Evolutionary conservation across 2,329 filamentous ascomycete species (phyloP).

Genomic region (Aureobasidium uvarum): DNA sequence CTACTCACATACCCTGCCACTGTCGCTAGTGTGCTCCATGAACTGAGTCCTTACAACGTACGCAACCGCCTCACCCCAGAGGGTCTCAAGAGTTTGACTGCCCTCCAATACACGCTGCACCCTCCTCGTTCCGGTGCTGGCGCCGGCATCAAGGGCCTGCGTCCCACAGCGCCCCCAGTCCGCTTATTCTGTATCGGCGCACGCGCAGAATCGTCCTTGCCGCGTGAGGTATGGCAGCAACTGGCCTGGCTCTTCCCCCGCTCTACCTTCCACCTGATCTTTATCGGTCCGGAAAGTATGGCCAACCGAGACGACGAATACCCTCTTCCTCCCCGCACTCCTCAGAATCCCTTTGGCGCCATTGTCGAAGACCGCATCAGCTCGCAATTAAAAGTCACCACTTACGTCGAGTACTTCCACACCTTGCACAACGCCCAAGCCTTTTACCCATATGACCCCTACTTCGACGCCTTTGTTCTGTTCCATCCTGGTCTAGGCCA

Average conservation of each 20-base stretch:
- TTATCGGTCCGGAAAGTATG: conserved; percentile 97
- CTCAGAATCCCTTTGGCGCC: conserved; percentile 88
- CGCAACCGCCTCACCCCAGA: conserved; percentile 78
- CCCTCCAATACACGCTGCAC: conserved; percentile 89
- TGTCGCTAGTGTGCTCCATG: conserved; percentile 86
- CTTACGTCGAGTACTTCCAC: conserved; percentile 97
- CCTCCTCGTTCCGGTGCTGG: conserved; percentile 78
- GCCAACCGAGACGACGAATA: conserved; percentile 89
- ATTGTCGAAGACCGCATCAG: conserved; percentile 88
- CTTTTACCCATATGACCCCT: conserved; percentile 94
- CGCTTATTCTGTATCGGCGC: conserved; percentile 92
- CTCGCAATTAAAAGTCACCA: conserved; percentile 91
- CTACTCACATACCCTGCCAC: conserved; percentile 93
- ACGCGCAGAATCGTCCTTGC: conserved; percentile 94
- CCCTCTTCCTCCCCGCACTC: conserved; percentile 80
- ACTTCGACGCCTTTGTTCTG: conserved; percentile 95
- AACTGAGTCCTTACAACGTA: conserved; percentile 88
- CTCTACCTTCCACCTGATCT: conserved; percentile 83
- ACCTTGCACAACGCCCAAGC: conserved; percentile 87
- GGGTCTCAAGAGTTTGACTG: conserved; percentile 85
- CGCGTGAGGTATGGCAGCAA: conserved; percentile 90
- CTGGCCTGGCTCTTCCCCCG: conserved; percentile 93
- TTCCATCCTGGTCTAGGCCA: conserved; percentile 97
- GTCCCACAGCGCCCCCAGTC: conserved; percentile 80
- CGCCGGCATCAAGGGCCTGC: conserved; percentile 70